phyloP scores from a whole-genome alignment of 768 basidiomycete species.

The Asterophora parasitica region DNA sequence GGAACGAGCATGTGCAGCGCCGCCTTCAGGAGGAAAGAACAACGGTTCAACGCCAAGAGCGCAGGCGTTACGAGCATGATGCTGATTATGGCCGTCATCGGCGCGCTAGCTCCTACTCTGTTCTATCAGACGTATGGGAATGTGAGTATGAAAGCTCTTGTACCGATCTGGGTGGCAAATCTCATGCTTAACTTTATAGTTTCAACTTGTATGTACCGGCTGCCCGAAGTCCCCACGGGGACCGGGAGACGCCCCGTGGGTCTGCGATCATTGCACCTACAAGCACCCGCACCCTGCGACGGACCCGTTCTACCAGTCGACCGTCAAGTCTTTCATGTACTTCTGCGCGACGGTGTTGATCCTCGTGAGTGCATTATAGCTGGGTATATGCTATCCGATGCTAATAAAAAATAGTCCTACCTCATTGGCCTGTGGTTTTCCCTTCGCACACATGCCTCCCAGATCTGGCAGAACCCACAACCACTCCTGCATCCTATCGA shows the following conservation, averaged over 20 bases:
- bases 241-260: slow-evolving; percentile 58
- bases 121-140: slow-evolving; percentile 99
- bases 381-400: not conserved
- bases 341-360: slow-evolving; percentile 88
- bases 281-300: slow-evolving; percentile 88
- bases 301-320: slow-evolving; percentile 96
- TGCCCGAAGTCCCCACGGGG: slow-evolving; percentile 52
- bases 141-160: slow-evolving; percentile 46
- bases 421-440: slow-evolving; percentile 98
- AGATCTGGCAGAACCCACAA: slow-evolving; percentile 99
- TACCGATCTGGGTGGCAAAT: not conserved
- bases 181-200: slow-evolving; percentile 41
- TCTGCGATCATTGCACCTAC: slow-evolving; percentile 91
- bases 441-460: slow-evolving; percentile 92
- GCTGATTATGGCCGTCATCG: slow-evolving; percentile 99
- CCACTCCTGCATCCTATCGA: slow-evolving; percentile 69
- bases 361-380: slow-evolving; percentile 55
- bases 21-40: slow-evolving; percentile 87
- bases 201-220: slow-evolving; percentile 79
- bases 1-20: slow-evolving; percentile 93
- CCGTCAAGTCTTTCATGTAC: slow-evolving; percentile 94
- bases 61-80: slow-evolving; percentile 99
- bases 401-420: slow-evolving; percentile 64
- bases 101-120: slow-evolving; percentile 88
- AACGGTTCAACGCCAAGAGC: slow-evolving; percentile 98